Conservation (phyloP, 108 stramenopile species). For the Nitzschia palea region DNA sequence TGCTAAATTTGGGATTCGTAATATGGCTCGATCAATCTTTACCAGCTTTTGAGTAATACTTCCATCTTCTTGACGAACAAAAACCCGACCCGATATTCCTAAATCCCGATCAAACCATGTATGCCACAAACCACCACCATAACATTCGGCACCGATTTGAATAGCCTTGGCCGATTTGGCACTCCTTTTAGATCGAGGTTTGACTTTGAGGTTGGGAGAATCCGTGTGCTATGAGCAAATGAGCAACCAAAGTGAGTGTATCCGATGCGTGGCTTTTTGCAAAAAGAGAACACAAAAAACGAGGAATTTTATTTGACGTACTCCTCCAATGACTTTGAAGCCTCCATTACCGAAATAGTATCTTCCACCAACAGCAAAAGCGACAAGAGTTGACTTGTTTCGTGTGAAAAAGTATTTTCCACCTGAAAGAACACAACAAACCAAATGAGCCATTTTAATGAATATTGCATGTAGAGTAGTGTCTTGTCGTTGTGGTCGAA, state of each 20-base stretch:
- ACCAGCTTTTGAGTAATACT: conserved; percentile 55
- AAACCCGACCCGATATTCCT: conserved; percentile 89
- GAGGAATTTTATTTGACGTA: too few relatives aligned
- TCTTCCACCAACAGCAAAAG: conserved; percentile 87
- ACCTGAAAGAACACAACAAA: conserved; percentile 38
- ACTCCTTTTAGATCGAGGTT: conserved; percentile 84
- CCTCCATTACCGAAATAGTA: conserved; percentile 53
- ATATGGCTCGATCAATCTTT: conserved; percentile 70
- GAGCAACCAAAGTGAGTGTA: too few relatives aligned
- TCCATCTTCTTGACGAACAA: conserved; percentile 54
- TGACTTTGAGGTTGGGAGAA: conserved; percentile 89
- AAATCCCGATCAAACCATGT: conserved; percentile 97
- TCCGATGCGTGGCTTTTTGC: too few relatives aligned
- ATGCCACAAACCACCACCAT: conserved; percentile 96
- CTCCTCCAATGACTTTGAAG: conserved; percentile 93
- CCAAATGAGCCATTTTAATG: too few relatives aligned
- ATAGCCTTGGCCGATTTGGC: conserved; percentile 49
- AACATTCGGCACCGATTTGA: conserved; percentile 89
- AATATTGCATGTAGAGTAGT: background rate
- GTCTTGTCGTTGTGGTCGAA: background rate
- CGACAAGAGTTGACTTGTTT: conserved; percentile 90
- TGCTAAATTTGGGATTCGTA: conserved; percentile 92
- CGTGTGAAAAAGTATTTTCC: conserved; percentile 94
- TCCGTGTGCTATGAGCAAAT: too few relatives aligned
- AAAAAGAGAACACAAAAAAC: too few relatives aligned